These are phyloP conservation scores for Cardamine chenopodiifolia DNA, from an alignment of 345 rosid genomes.

Conservation along the genomic window DNA sequence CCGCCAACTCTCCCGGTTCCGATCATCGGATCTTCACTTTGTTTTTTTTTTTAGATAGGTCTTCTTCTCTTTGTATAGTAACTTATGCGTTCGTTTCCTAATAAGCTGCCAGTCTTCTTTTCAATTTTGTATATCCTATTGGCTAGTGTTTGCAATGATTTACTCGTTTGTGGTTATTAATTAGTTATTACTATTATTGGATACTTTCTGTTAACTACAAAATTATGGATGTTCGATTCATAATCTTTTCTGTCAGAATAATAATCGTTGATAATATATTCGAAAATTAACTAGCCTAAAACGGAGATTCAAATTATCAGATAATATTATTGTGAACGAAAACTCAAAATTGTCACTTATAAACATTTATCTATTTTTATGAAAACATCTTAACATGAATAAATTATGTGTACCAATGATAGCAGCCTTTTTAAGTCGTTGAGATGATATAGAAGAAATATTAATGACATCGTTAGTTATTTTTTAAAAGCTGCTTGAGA, in stretches of 20 bases:
- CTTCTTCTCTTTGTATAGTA: neutral
- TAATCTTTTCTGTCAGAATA: neutral
- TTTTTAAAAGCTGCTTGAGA: neutral
- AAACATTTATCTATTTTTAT: neutral
- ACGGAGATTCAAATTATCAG: neutral
- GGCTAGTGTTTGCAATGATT: too few relatives aligned
- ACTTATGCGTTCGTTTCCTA: neutral
- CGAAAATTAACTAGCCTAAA: neutral
- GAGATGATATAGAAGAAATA: neutral
- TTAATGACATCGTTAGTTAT: neutral
- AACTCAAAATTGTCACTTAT: neutral
- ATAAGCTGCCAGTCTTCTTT: neutral
- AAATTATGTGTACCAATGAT: neutral
- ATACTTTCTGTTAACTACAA: neutral
- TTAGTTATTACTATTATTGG: neutral
- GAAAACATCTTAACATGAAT: neutral
- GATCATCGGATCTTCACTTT: neutral
- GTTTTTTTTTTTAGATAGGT: neutral
- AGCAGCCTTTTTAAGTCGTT: neutral
- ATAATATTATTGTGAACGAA: neutral
- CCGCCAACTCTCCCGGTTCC: conserved; percentile 3
- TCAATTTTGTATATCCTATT: neutral
- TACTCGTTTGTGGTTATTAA: too few relatives aligned
- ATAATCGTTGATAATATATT: neutral
- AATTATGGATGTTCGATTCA: neutral